A percentile compares a stretch with the other conserved stretches of the same genome.
phyloP scores from a whole-genome alignment of 352 stramenopile species.

The Pythium dissotocum region DNA sequence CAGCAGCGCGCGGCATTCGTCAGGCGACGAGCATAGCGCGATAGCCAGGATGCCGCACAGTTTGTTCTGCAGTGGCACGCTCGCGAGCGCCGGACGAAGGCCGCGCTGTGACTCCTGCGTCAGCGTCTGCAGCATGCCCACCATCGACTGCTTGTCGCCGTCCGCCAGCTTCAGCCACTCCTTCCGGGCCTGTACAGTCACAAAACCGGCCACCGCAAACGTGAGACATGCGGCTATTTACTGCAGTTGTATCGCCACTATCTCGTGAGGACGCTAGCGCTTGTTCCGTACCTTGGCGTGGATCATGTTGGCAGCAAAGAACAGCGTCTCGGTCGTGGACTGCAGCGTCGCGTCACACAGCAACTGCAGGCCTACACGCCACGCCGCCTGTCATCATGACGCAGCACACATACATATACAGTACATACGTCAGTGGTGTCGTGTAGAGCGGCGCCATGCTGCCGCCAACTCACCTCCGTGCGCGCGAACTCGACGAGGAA shows the following conservation, averaged over 20 bases:
- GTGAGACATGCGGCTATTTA: too few species aligned
- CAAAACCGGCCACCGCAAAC: not conserved
- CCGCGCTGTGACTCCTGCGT: constrained; percentile 38
- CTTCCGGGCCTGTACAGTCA: constrained; percentile 37
- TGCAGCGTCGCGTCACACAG: constrained; percentile 52
- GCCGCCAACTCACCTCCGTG: constrained; percentile 34
- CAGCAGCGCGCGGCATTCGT: constrained; percentile 51
- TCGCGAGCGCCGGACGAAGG: constrained; percentile 26
- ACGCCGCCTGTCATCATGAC: constrained; percentile 33
- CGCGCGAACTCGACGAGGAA: constrained; percentile 60
- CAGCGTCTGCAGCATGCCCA: constrained; percentile 36
- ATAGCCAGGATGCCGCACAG: constrained; percentile 62
- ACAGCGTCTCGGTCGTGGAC: constrained; percentile 47
- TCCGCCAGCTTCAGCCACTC: constrained; percentile 54
- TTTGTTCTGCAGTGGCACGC: constrained; percentile 50
- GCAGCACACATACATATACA: not conserved
- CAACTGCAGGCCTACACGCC: constrained; percentile 50
- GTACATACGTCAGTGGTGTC: constrained; percentile 3
- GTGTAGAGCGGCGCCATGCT: not conserved
- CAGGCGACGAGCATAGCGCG: constrained; percentile 48
- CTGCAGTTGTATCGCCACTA: too few species aligned
- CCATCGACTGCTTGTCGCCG: constrained; percentile 39
- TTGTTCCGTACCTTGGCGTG: constrained; percentile 50
- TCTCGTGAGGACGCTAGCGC: not conserved
- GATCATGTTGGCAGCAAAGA: constrained; percentile 77